These are phyloP conservation scores for Fusarium camptoceras DNA, from an alignment of 2,329 filamentous ascomycete species.

Conservation along the genomic window DNA sequence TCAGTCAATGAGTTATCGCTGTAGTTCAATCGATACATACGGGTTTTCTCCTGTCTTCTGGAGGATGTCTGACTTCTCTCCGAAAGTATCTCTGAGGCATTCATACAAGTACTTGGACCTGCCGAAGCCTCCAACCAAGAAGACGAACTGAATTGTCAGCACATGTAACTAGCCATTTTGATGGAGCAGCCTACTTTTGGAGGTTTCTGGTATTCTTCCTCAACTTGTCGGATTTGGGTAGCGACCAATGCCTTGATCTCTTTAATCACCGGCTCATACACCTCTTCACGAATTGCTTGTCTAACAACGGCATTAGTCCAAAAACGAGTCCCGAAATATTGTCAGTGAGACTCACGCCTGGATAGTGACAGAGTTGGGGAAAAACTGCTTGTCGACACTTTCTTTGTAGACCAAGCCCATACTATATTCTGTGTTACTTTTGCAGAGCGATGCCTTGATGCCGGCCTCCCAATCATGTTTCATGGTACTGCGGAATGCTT, in stretches of 20 bases:
- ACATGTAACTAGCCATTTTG: background rate
- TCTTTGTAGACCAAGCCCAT: constrained; percentile 18
- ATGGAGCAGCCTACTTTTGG: constrained; percentile 46
- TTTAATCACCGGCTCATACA: constrained; percentile 44
- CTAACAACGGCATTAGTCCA: background rate
- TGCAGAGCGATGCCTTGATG: constrained; percentile 45
- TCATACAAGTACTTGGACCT: constrained; percentile 48
- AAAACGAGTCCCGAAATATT: background rate
- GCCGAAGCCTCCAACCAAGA: constrained; percentile 57
- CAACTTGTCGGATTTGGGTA: constrained; percentile 46
- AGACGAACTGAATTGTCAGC: constrained; percentile 48
- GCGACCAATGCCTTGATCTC: constrained; percentile 44
- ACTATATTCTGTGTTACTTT: constrained; percentile 7
- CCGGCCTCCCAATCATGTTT: constrained; percentile 48
- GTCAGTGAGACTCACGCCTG: constrained; percentile 11
- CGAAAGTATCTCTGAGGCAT: constrained; percentile 28
- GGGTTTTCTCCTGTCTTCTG: constrained; percentile 49
- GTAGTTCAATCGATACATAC: constrained; percentile 42
- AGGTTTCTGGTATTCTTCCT: constrained; percentile 19
- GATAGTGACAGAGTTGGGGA: constrained; percentile 11
- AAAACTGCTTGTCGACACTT: background rate
- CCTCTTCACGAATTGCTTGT: background rate
- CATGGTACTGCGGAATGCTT: constrained; percentile 31
- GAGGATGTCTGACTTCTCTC: constrained; percentile 45
- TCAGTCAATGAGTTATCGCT: background rate